Base-by-base conservation (phyloP, 805 yeast species). In the Wickerhamomyces ciferrii region DNA sequence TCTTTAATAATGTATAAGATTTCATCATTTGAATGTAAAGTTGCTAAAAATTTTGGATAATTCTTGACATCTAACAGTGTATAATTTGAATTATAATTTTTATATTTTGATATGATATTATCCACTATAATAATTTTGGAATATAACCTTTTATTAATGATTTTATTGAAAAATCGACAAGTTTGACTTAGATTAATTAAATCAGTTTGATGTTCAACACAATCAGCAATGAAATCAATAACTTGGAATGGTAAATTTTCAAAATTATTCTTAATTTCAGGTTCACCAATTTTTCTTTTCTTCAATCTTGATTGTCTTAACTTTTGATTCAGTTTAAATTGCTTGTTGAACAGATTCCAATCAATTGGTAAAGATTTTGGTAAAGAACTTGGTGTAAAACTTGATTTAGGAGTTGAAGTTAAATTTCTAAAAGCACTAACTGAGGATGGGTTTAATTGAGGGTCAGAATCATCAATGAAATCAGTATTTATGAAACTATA, bases 341-440 rank as follows among this genome's bases (percentile, higher is more conserved):
- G 62, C 32, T 53, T 56, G 47, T 60, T 58, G 48, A 60, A 60
- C 47, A 60, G 52, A 14, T 49, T 49, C 64, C 64, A 60, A 44
- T 60, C 62, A 20, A 60, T 51, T 3, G 64, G 64, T 10, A 58
- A 40, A 2, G 59, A 54, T 34, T 53, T 60, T 15, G 64, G 62
- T 31, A 60, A 38, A 2, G 64, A 60, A 9, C 42, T 25, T 5
- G 64, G 62, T 11, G 53, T 46, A 1, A 55, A 52, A 21, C 14
- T 6, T 8, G 38, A 37, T 10, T 48, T 49, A 4, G 63, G 63
- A 4, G 63, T 59, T 1, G 61, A 53, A 0, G 63, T 56, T 35
- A 56, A 24, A 38, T 59, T 59, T 44, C 63, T 53, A 47, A 51
- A 59, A 1, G 49, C 34, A 18, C 47, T 20, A 25, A 42, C 37